A percentile compares a stretch with the other conserved stretches of the same genome.
Conservation (phyloP, 352 stramenopile species). For the Phytophthora capsici region DNA sequence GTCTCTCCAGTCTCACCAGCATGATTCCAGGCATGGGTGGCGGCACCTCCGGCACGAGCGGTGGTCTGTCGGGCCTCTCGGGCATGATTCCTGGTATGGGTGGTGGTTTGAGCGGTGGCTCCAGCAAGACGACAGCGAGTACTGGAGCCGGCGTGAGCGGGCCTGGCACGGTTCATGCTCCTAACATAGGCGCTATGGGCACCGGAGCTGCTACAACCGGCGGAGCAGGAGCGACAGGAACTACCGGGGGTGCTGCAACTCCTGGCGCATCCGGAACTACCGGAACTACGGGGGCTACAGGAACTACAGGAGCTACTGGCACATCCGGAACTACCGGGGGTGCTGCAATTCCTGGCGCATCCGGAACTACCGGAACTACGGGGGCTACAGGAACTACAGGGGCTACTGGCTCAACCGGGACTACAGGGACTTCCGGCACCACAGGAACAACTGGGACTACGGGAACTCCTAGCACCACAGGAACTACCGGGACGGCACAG, state of each 20-base stretch:
- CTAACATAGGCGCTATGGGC: background rate
- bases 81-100: conserved; percentile 2
- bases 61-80: background rate
- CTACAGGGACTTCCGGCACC: too few species aligned
- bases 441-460: background rate
- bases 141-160: background rate
- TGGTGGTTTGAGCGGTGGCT: background rate
- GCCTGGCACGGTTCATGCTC: conserved; percentile 1
- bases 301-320: background rate
- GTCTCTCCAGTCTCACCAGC: conserved; percentile 3
- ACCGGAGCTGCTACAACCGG: background rate
- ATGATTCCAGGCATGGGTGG: conserved; percentile 6
- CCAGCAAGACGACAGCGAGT: background rate
- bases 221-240: background rate
- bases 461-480: too few species aligned
- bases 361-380: background rate
- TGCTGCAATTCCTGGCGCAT: background rate
- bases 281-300: background rate
- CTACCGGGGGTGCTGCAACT: background rate
- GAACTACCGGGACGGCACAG: background rate
- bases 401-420: background rate
- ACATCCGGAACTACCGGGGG: background rate
- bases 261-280: background rate
- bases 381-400: background rate
- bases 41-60: background rate